Evolutionary conservation across 805 yeast species (phyloP), one percentile per base, ranked within the genome.

Genomic region (Cyberlindnera mycetangii): DNA sequence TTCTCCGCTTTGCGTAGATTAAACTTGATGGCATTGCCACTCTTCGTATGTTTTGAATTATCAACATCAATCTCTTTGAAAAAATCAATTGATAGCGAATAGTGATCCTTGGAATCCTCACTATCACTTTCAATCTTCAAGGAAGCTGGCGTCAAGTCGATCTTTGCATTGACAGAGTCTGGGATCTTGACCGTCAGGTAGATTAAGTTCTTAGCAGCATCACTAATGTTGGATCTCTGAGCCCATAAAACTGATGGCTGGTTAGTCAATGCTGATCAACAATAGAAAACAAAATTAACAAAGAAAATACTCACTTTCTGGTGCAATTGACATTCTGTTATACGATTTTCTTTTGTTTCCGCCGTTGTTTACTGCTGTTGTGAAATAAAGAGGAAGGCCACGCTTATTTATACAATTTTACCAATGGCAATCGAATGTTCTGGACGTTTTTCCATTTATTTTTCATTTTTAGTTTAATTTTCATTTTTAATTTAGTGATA

Each of bases 211-310:
- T 87, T 90, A 24, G 77, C 71, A 10, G 78, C 76, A 31, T 83
- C 95, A 4, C 74, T 66, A n/a, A 74, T 83, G 60, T 74, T 81
- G 44, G 97, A 89, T 68, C 99, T 87, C 73, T 92, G 99, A 11
- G 99, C 98, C 99, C 99, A 92, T 62, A 81, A 72, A 32, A 88
- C 92, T 48, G 35, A 16, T n/a, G 16, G 15, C 27, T 20, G 17
- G 42, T 42, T 39, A 39, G 39, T 39, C 3, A 7, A 24, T 19
- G n/a, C 16, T 12, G 27, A n/a, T 18, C 11, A 33, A 20, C 6
- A 19, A 14, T 24, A 33, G 7, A 20, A 33, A 10, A n/a, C n/a
- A n/a, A n/a, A n/a, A n/a, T n/a, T n/a, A n/a, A n/a, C n/a, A n/a
- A n/a, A n/a, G n/a, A n/a, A n/a, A n/a, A n/a, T 24, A 38, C 49